These are phyloP conservation scores for Mortierella sp. DNA, from an alignment of 371 early-diverging fungal genomes.

Conservation along the genomic window DNA sequence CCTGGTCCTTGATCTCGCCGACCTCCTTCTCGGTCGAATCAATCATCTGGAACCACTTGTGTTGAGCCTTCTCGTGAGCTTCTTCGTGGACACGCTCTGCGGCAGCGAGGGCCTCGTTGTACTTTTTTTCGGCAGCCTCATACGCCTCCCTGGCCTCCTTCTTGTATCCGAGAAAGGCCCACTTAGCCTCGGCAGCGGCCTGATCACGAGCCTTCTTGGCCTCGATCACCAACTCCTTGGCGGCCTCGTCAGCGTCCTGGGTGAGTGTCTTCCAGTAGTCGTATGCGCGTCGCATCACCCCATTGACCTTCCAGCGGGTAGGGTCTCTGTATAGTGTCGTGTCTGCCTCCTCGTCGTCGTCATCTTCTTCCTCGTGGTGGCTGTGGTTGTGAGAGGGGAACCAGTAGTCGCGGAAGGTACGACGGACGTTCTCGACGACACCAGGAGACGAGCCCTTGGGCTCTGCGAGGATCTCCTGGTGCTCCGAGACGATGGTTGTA, in stretches of 20 bases:
- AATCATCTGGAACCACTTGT: constrained; percentile 44
- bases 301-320: constrained; percentile 22
- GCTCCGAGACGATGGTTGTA: constrained; percentile 55
- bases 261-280: constrained; percentile 55
- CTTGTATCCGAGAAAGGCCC: constrained; percentile 47
- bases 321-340: constrained; percentile 22
- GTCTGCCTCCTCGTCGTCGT: constrained; percentile 10
- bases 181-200: constrained; percentile 44
- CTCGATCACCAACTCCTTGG: constrained; percentile 41
- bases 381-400: constrained; percentile 15
- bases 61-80: constrained; percentile 51
- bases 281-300: constrained; percentile 47
- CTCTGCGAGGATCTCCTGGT: constrained; percentile 34
- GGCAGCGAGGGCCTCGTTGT: constrained; percentile 39
- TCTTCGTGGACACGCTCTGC: constrained; percentile 48
- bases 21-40: constrained; percentile 56
- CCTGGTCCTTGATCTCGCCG: constrained; percentile 32
- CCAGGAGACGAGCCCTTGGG: constrained; percentile 14
- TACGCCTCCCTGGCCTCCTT: constrained; percentile 41
- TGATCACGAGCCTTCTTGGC: constrained; percentile 49
- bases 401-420: constrained; percentile 49
- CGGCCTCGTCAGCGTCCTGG: constrained; percentile 42
- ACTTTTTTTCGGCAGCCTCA: constrained; percentile 45
- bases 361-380: constrained; percentile 26
- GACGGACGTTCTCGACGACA: constrained; percentile 37